phyloP scores from a whole-genome alignment of 2,329 filamentous ascomycete genomes.

The Setomelanomma holmii region DNA sequence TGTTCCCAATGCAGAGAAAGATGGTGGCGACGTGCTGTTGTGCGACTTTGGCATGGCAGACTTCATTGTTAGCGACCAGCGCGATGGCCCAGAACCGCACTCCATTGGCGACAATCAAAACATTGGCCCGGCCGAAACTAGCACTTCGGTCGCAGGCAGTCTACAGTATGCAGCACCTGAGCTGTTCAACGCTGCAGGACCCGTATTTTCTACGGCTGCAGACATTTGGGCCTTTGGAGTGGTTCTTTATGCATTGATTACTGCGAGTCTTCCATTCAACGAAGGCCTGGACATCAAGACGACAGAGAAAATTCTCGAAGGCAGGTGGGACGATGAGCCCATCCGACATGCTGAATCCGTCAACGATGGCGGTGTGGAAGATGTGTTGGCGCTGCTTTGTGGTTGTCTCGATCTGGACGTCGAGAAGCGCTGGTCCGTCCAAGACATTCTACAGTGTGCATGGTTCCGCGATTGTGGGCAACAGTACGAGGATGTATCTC shows the following conservation, averaged over 20 bases:
- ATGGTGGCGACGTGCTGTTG: slow-evolving; percentile 65
- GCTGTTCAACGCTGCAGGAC: slow-evolving; percentile 50
- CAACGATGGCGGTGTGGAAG: slow-evolving; percentile 45
- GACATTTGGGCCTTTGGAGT: slow-evolving; percentile 74
- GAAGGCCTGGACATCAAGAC: slow-evolving; percentile 66
- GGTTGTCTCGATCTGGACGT: slow-evolving; percentile 67
- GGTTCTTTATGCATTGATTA: slow-evolving; percentile 66
- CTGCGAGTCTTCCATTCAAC: slow-evolving; percentile 68
- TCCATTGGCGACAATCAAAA: slow-evolving; percentile 49
- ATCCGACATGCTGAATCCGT: slow-evolving; percentile 55
- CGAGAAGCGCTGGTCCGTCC: slow-evolving; percentile 63
- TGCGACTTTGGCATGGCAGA: slow-evolving; percentile 76
- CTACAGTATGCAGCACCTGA: slow-evolving; percentile 63
- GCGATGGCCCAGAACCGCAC: slow-evolving; percentile 58
- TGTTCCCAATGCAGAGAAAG: slow-evolving; percentile 53
- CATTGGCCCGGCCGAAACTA: slow-evolving; percentile 63
- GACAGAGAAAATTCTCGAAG: slow-evolving; percentile 64
- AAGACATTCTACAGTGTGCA: slow-evolving; percentile 60
- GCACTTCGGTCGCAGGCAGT: slow-evolving; percentile 66
- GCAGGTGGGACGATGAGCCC: slow-evolving; percentile 63
- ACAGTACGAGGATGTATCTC: slow-evolving; percentile 35
- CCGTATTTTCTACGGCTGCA: slow-evolving; percentile 61
- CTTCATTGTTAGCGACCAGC: slow-evolving; percentile 66
- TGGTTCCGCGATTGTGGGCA: slow-evolving; percentile 58
- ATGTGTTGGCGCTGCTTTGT: slow-evolving; percentile 63